A percentile compares a stretch with the other conserved stretches of the same genome.
Evolutionary conservation across 2,329 filamentous ascomycete genomes (phyloP).

Genomic region (Ramichloridium luteum): DNA sequence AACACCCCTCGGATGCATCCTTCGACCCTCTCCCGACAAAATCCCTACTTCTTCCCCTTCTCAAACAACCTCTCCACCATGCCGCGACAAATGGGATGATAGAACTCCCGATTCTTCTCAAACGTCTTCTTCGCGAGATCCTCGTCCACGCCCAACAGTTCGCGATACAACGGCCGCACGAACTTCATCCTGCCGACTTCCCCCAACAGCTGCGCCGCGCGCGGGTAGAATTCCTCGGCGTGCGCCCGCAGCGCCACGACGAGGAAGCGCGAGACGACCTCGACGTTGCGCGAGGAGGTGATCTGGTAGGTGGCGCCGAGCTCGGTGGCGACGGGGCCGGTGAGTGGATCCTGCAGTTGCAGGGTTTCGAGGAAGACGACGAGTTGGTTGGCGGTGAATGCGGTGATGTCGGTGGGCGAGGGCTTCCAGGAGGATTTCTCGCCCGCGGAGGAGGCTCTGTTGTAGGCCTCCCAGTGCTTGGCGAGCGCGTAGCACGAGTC

Average conservation of each 20-base stretch:
- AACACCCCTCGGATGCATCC: no score
- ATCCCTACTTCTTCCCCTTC: slow-evolving; percentile 9
- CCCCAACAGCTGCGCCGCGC: slow-evolving; percentile 62
- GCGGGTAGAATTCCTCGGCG: slow-evolving; percentile 55
- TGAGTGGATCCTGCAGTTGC: slow-evolving; percentile 55
- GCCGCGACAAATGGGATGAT: slow-evolving; percentile 80
- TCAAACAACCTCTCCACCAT: slow-evolving; percentile 62
- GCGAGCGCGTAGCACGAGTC: slow-evolving; percentile 76
- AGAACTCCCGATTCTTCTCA: slow-evolving; percentile 78
- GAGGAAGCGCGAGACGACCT: slow-evolving; percentile 71
- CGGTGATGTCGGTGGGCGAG: slow-evolving; percentile 52
- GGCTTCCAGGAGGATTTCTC: slow-evolving; percentile 45
- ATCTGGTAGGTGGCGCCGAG: slow-evolving; percentile 69
- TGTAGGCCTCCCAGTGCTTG: slow-evolving; percentile 59
- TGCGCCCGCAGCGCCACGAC: slow-evolving; percentile 64
- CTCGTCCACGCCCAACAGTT: slow-evolving; percentile 61
- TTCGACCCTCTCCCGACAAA: no score
- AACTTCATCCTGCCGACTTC: slow-evolving; percentile 94
- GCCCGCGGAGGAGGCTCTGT: no score
- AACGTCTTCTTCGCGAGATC: slow-evolving; percentile 70
- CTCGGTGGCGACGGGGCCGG: slow-evolving; percentile 50
- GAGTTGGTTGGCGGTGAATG: slow-evolving; percentile 74
- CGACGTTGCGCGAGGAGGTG: slow-evolving; percentile 65
- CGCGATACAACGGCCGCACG: slow-evolving; percentile 71
- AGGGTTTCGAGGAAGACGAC: slow-evolving; percentile 81